Conservation (phyloP, 176 grass and related monocot genomes). For the Aegilops speltoides region DNA sequence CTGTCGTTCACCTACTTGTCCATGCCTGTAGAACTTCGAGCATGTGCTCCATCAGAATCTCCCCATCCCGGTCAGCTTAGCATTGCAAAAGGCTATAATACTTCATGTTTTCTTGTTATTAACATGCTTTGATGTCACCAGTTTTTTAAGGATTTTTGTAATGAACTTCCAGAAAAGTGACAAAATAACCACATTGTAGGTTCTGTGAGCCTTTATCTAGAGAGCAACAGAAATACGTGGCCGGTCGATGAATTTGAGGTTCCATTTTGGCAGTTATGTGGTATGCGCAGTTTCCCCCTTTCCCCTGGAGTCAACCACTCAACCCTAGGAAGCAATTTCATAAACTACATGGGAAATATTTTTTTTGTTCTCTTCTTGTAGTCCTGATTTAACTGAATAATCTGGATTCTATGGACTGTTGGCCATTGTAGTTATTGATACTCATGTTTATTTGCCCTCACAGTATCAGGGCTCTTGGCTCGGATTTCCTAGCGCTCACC, state of each 20-base stretch:
- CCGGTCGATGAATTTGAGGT: neutral
- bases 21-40: neutral
- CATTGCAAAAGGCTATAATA: neutral
- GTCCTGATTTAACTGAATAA: too few species aligned
- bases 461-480: too few species aligned
- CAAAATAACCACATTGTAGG: neutral
- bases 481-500: too few species aligned
- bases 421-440: neutral
- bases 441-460: neutral
- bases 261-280: neutral
- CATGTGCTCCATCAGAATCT: neutral
- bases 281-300: neutral
- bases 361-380: too few species aligned
- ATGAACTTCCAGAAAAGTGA: neutral
- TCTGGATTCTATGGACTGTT: neutral
- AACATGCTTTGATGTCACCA: neutral
- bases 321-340: neutral
- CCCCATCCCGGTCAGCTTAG: neutral
- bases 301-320: neutral
- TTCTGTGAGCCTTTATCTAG: neutral
- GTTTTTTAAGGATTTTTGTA: neutral
- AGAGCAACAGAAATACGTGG: neutral
- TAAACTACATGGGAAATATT: too few species aligned
- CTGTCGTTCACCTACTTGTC: neutral
- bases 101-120: neutral